phyloP scores from a whole-genome alignment of 805 yeast genomes.

The Sugiyamaella lignohabitans region DNA sequence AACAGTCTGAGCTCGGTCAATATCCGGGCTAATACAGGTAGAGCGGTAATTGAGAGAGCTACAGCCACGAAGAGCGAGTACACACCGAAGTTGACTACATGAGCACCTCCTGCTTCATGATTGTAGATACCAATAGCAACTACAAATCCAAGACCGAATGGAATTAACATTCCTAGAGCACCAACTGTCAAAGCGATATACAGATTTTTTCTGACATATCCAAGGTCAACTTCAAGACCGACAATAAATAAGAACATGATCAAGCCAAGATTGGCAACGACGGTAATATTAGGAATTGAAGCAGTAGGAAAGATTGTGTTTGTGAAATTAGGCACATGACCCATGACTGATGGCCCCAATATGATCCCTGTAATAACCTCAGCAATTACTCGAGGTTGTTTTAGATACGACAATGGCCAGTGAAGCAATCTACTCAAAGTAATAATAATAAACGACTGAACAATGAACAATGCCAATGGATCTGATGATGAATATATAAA shows the following conservation, averaged over 20 bases:
- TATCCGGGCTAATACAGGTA: constrained; percentile 77
- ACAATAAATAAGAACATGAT: constrained; percentile 68
- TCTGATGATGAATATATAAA: constrained; percentile 48
- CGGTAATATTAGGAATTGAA: constrained; percentile 56
- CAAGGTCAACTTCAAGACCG: constrained; percentile 71
- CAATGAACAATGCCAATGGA: constrained; percentile 63
- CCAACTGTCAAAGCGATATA: constrained; percentile 65
- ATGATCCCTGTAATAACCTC: constrained; percentile 74
- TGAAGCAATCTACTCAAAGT: constrained; percentile 54
- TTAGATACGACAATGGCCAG: constrained; percentile 51
- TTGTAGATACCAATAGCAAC: constrained; percentile 63
- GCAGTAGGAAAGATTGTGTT: constrained; percentile 54
- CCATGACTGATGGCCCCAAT: constrained; percentile 60
- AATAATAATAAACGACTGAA: constrained; percentile 48
- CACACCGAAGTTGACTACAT: constrained; percentile 52
- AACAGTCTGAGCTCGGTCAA: constrained; percentile 64
- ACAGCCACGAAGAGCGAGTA: constrained; percentile 77
- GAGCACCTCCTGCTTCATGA: constrained; percentile 22
- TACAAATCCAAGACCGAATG: constrained; percentile 73
- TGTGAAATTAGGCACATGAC: constrained; percentile 63
- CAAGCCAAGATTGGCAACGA: constrained; percentile 69
- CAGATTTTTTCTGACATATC: constrained; percentile 54
- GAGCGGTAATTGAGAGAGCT: constrained; percentile 79
- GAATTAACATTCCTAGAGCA: constrained; percentile 63
- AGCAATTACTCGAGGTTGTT: constrained; percentile 76